These are phyloP conservation scores for Mycena venus DNA, from an alignment of 768 basidiomycete genomes.

Conservation along the genomic window DNA sequence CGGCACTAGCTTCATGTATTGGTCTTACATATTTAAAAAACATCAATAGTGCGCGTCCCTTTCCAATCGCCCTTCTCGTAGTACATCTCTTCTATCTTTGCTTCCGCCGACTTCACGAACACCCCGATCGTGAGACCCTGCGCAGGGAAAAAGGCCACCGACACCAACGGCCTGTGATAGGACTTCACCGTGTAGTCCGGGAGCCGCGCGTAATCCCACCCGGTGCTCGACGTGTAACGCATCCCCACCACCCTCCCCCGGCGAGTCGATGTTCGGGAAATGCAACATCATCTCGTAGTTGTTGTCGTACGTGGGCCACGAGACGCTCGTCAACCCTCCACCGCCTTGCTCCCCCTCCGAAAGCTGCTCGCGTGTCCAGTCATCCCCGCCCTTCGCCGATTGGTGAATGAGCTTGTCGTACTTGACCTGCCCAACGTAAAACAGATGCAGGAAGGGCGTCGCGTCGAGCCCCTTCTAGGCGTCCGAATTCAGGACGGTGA, in stretches of 20 bases:
- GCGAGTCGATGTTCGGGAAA: background rate
- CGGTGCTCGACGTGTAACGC: background rate
- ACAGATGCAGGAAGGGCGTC: background rate
- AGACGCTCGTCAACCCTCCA: background rate
- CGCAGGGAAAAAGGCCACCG: background rate
- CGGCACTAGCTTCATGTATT: background rate
- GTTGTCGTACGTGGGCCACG: background rate
- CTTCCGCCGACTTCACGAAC: background rate
- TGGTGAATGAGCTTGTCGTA: background rate
- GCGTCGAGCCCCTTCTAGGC: background rate
- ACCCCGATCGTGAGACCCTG: background rate
- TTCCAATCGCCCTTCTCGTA: background rate
- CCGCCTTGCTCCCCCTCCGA: background rate
- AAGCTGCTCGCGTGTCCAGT: background rate
- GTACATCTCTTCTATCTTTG: background rate
- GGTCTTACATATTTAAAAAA: background rate
- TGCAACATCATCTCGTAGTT: background rate
- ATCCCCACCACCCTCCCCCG: background rate
- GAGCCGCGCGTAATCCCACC: background rate
- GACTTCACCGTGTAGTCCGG: background rate
- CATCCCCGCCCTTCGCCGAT: background rate
- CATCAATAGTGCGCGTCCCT: background rate
- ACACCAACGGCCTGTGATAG: background rate
- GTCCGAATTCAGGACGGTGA: background rate
- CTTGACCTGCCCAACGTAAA: background rate